Base-by-base conservation (phyloP, 2,329 filamentous ascomycete genomes). In the Arthrobotrys megalospora region DNA sequence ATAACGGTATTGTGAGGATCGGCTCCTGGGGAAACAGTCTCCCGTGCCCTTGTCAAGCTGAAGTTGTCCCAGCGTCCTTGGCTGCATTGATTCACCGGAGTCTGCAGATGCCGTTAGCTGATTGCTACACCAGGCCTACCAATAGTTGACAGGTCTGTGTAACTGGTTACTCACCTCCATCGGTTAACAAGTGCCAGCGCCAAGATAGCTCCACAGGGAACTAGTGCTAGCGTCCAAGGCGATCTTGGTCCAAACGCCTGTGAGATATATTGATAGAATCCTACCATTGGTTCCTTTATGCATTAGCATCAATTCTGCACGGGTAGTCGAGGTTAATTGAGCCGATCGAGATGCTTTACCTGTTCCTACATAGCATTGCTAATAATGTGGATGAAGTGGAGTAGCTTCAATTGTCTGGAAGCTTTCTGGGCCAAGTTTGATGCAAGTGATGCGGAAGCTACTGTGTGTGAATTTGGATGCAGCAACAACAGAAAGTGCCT, bases 391-490 rank as follows among this genome's bases (percentile, higher is more conserved):
- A 21, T 24, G 32, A 32, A n/a, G 8, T 28, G n/a, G 11, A 32
- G 11, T 32, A 2, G 7, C 3, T 32, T 55, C 28, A 4, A 14
- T 11, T 11, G 11, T 2, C 12, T n/a, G 14, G 50, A 32, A 58
- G n/a, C 34, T 21, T 16, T 45, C 41, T 16, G 6, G 41, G 14
- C 41, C 41, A 45, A 45, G 52, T 3, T 3, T 41, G 32, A 38
- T 58, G 32, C 11, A 14, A n/a, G 11, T 32, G 55, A 43, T 43
- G 19, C 36, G 36, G 55, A 16, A 60, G 34, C 36, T 28, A 11
- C 12, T 45, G 11, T 41, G 36, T 43, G 55, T 60, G 55, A 60
- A 60, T 60, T 41, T 28, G 19, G 34, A n/a, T 43, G 55, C 55
- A 60, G 55, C 52, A 58, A 38, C 52, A 58, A 11, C 50, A 16